Percentiles rank a stretch among this genome's conserved stretches.
phyloP scores from a whole-genome alignment of 2,329 filamentous ascomycete species.

The Huntiella abstrusa region DNA sequence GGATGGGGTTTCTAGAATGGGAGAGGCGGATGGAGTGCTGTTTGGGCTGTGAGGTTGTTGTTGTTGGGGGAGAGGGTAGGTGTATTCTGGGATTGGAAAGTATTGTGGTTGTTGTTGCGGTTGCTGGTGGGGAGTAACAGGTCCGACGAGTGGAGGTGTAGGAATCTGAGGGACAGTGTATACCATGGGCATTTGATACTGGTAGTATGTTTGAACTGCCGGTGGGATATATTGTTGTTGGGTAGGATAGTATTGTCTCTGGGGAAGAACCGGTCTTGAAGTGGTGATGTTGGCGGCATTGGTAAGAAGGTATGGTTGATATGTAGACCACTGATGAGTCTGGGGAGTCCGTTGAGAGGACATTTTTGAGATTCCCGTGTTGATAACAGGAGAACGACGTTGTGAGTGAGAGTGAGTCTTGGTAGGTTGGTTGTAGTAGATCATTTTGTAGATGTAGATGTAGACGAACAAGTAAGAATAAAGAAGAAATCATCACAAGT shows the following conservation, averaged over 20 bases:
- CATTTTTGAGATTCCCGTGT: no score
- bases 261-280: no score
- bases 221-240: no score
- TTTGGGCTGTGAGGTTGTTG: background rate
- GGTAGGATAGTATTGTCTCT: no score
- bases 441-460: background rate
- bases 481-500: background rate
- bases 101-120: background rate
- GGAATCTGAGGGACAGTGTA: background rate
- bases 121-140: background rate
- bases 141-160: background rate
- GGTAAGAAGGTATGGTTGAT: no score
- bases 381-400: no score
- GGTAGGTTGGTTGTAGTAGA: background rate
- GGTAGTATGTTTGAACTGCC: no score
- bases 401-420: background rate
- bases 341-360: no score
- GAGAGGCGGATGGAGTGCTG: background rate
- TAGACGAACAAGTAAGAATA: no score
- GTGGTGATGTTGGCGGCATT: no score
- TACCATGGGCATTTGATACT: background rate
- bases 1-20: background rate
- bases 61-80: constrained; percentile 5
- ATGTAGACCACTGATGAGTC: no score
- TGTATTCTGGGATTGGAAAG: background rate